These are phyloP conservation scores for Saussurea involucrata DNA, from an alignment of 129 eudicot species.

Conservation along the genomic window DNA sequence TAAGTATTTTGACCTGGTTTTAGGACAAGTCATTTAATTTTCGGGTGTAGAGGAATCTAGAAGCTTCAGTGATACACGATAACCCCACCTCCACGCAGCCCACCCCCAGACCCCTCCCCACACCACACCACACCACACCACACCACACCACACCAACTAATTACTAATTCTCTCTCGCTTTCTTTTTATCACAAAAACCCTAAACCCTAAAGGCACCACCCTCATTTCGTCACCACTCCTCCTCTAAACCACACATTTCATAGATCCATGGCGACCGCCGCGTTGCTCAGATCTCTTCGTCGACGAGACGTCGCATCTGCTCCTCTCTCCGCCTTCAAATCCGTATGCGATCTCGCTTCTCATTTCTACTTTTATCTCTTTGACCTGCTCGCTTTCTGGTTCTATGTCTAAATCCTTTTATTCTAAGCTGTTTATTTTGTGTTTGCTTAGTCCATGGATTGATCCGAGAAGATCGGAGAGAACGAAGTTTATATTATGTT, in stretches of 20 bases:
- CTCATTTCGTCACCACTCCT: neutral
- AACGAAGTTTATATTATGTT: neutral
- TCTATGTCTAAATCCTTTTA: neutral
- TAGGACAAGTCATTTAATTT: neutral
- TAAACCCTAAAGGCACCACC: constrained; percentile 37
- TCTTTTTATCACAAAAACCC: constrained; percentile 34
- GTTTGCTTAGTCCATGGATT: neutral
- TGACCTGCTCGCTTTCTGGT: neutral
- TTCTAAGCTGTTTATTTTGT: neutral
- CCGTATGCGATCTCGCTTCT: constrained; percentile 33
- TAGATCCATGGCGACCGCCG: constrained; percentile 57
- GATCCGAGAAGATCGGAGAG: constrained; percentile 1
- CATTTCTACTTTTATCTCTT: neutral
- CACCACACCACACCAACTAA: too few species aligned
- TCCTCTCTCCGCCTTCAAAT: constrained; percentile 52
- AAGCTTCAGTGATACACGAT: constrained; percentile 3
- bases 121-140: too few species aligned
- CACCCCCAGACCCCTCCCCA: neutral
- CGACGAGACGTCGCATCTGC: constrained; percentile 56
- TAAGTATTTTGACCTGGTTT: neutral
- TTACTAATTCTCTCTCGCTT: neutral
- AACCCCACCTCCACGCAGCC: constrained; percentile 28
- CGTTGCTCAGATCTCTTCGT: constrained; percentile 63
- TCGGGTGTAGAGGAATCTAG: constrained; percentile 14
- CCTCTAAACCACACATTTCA: neutral